A percentile compares a stretch with the other conserved stretches of the same genome.
Conservation (phyloP, 1,284 basidiomycete genomes). For the Paramarasmius palmivorus region DNA sequence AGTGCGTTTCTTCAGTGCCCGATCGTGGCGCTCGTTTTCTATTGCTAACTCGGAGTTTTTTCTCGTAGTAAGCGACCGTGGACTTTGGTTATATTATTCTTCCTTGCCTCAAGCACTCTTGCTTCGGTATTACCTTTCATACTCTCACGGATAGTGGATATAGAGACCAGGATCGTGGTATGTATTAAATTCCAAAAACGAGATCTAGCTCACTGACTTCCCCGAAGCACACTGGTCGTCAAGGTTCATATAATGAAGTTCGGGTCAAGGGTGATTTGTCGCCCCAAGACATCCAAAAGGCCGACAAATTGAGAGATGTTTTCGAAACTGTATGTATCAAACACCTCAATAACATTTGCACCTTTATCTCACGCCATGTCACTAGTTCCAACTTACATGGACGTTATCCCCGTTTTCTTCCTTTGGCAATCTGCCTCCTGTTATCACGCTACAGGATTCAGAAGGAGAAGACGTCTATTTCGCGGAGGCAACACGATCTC, state of each 20-base stretch:
- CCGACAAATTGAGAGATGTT: background rate
- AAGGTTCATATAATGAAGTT: constrained; percentile 3
- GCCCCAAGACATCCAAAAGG: constrained; percentile 2
- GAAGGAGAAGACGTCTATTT: constrained; percentile 37
- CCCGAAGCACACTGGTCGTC: constrained; percentile 3
- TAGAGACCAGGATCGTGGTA: constrained; percentile 30
- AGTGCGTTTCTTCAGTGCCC: constrained; percentile 27
- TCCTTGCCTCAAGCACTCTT: constrained; percentile 27
- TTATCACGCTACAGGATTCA: constrained; percentile 26
- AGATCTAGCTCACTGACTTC: background rate
- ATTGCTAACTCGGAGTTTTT: background rate
- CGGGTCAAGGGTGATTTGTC: constrained; percentile 12
- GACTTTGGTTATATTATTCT: constrained; percentile 33
- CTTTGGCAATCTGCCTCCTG: constrained; percentile 31
- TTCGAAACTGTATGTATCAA: background rate
- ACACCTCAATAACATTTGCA: no score
- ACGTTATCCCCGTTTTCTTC: constrained; percentile 34
- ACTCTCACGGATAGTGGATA: constrained; percentile 34
- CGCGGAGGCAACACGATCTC: constrained; percentile 31
- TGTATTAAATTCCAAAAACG: constrained; percentile 3
- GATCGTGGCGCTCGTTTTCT: background rate
- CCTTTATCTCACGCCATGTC: no score
- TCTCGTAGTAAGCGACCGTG: constrained; percentile 30
- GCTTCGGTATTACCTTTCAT: constrained; percentile 31
- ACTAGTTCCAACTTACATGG: constrained; percentile 34